Base-by-base conservation (phyloP, 495 filamentous ascomycete species). In the Cudoniella acicularis region DNA sequence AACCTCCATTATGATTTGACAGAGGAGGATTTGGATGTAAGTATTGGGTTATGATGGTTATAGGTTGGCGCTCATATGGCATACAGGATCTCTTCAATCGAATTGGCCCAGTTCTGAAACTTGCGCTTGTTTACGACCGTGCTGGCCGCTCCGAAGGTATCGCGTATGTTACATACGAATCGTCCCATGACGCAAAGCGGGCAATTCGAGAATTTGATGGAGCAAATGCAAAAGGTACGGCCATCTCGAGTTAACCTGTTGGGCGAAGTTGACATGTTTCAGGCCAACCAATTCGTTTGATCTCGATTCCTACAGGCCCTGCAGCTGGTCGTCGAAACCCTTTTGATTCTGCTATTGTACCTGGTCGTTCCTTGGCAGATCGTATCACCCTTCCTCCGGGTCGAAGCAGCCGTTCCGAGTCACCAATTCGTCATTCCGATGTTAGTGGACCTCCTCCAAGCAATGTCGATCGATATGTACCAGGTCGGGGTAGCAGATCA, bases 1-100 rank as follows among this genome's bases (percentile, higher is more conserved):
- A 96, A 96, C 69, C 73, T 97, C 49, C 93, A 97, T 73, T 97
- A 96, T 73, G 93, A 97, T 43, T 81, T 97, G 55, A 91, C 88
- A 22, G 87, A 93, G 71, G 84, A 83, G 25, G 93, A 97, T 67
- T 82, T 97, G 50, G 80, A 90, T 67, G 93, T 93, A 82, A 50
- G 75, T 3, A 50, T 6, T 6, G 20, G 6, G 10, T 8, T 10
- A 3, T 21, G 20, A n/a, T 24, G 48, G n/a, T 24, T 50, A 13
- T 23, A 25, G 0, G 18, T 17, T 43, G 36, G 26, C 2, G 42
- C 54, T 59, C 56, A 52, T 53, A 26, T 13, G 36, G 24, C 51
- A 56, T 47, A 10, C 66, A 96, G 93, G 89, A 84, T 27, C 83
- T 96, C 36, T 96, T 96, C 72, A 76, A 74, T 46, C 83, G 81